Percentiles rank a stretch among this genome's conserved stretches.
Conservation (phyloP, 73 alveolate genomes). For the Blepharisma japonicum region DNA sequence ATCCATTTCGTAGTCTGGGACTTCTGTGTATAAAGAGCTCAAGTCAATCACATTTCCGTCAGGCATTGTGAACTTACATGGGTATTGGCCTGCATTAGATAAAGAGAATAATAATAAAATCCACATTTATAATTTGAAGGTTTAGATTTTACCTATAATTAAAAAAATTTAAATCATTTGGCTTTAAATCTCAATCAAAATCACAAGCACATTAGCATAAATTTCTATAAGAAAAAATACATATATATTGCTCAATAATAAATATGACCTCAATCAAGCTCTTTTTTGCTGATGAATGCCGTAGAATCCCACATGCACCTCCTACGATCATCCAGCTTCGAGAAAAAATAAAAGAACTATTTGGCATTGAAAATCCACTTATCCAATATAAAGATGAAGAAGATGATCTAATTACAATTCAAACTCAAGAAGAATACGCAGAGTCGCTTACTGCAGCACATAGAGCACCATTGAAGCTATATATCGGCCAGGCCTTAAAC, state of each 20-base stretch:
- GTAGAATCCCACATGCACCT: background rate
- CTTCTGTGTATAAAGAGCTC: background rate
- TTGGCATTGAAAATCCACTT: background rate
- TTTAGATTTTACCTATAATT: too few species aligned
- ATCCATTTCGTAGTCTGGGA: background rate
- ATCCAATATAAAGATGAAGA: constrained; percentile 30
- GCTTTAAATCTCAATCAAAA: too few species aligned
- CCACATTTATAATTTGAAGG: too few species aligned
- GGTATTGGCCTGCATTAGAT: background rate
- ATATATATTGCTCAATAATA: background rate
- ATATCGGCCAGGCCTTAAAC: too few species aligned
- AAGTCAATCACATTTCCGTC: background rate
- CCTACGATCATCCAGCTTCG: background rate
- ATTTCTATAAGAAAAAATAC: background rate
- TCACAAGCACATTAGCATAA: too few species aligned
- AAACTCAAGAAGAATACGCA: background rate
- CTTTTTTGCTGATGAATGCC: constrained; percentile 22
- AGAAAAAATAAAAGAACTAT: background rate
- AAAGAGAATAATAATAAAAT: too few species aligned
- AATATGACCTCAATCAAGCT: constrained; percentile 17
- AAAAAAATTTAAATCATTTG: too few species aligned
- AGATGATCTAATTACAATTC: background rate
- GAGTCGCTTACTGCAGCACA: background rate
- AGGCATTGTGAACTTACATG: background rate
- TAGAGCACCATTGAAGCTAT: too few species aligned